These are phyloP conservation scores for Penstemon newberryi DNA, from an alignment of 257 asterid species.

Conservation along the genomic window DNA sequence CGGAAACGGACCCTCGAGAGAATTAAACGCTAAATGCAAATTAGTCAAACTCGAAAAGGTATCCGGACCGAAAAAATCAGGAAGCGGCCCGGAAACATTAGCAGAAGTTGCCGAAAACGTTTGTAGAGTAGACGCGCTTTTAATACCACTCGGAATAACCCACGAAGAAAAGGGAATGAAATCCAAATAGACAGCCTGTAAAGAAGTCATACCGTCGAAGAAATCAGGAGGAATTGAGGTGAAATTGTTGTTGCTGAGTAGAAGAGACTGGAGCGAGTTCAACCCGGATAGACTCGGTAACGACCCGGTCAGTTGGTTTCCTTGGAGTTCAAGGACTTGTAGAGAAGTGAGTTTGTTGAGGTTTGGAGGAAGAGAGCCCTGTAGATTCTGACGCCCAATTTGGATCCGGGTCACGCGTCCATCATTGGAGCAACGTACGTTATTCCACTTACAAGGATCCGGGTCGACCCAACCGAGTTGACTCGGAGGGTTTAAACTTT, in stretches of 20 bases:
- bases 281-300: constrained; percentile 70
- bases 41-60: constrained; percentile 42
- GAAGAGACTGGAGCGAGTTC: constrained; percentile 39
- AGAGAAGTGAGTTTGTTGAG: constrained; percentile 47
- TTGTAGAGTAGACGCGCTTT: constrained; percentile 36
- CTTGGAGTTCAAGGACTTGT: constrained; percentile 50
- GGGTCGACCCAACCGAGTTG: constrained; percentile 35
- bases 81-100: constrained; percentile 53
- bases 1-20: constrained; percentile 69
- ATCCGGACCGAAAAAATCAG: constrained; percentile 47
- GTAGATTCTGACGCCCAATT: constrained; percentile 2
- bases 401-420: constrained; percentile 41
- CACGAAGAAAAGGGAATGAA: constrained; percentile 52
- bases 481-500: constrained; percentile 36
- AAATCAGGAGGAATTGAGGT: constrained; percentile 63
- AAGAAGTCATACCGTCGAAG: constrained; percentile 67
- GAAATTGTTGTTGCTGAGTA: constrained; percentile 56
- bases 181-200: constrained; percentile 53
- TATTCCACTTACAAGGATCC: constrained; percentile 22
- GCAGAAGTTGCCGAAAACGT: constrained; percentile 57
- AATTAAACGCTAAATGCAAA: constrained; percentile 54
- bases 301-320: constrained; percentile 56
- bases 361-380: constrained; percentile 41
- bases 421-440: constrained; percentile 24
- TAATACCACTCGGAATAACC: constrained; percentile 54